A percentile compares a stretch with the other conserved stretches of the same genome.
These are phyloP conservation scores for Aaosphaeria pasadenensis DNA, from an alignment of 2,329 filamentous ascomycete species.

Conservation along the genomic window DNA sequence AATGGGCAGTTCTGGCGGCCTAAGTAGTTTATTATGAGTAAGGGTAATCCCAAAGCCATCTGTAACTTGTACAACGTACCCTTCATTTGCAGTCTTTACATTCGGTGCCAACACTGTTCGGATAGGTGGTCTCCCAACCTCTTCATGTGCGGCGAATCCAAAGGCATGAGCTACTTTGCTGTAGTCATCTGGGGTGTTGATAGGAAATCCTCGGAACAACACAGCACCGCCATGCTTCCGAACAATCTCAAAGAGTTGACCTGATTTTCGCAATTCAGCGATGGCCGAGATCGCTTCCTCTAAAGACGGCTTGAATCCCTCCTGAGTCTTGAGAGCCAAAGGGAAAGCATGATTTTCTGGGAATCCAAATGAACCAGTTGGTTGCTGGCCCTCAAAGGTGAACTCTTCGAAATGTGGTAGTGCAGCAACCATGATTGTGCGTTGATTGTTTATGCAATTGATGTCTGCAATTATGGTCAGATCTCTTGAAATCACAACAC, in stretches of 20 bases:
- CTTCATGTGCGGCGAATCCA: constrained; percentile 32
- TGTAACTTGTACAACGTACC: constrained; percentile 5
- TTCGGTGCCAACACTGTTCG: constrained; percentile 31
- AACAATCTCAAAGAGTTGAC: neutral
- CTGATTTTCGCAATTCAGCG: neutral
- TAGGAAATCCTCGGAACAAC: constrained; percentile 31
- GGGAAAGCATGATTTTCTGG: constrained; percentile 2
- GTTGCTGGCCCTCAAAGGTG: neutral
- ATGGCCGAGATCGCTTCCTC: neutral
- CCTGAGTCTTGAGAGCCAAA: constrained; percentile 2
- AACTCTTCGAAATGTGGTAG: neutral
- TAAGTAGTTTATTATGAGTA: neutral
- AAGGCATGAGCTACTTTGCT: constrained; percentile 36
- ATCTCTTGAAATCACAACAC: no score
- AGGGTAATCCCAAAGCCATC: neutral
- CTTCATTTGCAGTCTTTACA: constrained; percentile 39
- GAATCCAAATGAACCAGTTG: constrained; percentile 3
- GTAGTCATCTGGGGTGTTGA: constrained; percentile 32
- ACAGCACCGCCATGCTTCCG: constrained; percentile 31
- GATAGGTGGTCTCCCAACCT: constrained; percentile 34
- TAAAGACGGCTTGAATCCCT: constrained; percentile 5
- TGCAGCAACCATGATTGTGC: neutral
- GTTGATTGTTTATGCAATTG: no score
- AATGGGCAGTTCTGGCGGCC: constrained; percentile 37
- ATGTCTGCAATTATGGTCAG: no score